Conservation (phyloP, 805 yeast species). For the Suhomyces emberorum region DNA sequence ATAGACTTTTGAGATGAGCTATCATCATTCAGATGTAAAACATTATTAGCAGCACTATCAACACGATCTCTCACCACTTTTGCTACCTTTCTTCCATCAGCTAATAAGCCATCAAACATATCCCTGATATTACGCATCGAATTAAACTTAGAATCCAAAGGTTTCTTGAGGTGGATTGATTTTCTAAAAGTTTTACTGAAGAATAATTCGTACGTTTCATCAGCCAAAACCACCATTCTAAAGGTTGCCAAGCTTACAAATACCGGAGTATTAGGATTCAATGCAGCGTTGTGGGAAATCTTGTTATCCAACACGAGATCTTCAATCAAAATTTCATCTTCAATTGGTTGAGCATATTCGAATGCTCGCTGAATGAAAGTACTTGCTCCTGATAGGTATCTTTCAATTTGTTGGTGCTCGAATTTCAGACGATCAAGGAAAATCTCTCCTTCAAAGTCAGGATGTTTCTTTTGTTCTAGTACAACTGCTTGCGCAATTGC, state of each 20-base stretch:
- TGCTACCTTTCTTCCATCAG: constrained; percentile 92
- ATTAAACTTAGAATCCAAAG: constrained; percentile 44
- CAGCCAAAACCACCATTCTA: constrained; percentile 91
- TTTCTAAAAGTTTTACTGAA: constrained; percentile 66
- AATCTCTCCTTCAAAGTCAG: constrained; percentile 42
- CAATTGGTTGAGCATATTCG: constrained; percentile 80
- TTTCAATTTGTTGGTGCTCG: constrained; percentile 62
- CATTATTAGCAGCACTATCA: constrained; percentile 50
- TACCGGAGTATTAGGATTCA: constrained; percentile 77
- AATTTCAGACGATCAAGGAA: constrained; percentile 61
- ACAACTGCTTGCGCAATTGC: constrained; percentile 68
- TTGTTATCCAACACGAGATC: constrained; percentile 36
- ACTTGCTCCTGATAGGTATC: constrained; percentile 85
- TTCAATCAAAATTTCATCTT: constrained; percentile 36
- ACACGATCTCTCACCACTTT: constrained; percentile 83
- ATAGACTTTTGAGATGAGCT: constrained; percentile 27
- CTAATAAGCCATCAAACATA: constrained; percentile 85
- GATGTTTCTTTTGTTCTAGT: constrained; percentile 50
- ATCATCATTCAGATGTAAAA: constrained; percentile 8
- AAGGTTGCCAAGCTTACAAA: constrained; percentile 80
- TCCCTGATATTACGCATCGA: constrained; percentile 66
- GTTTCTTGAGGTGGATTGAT: constrained; percentile 65
- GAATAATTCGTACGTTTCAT: constrained; percentile 85
- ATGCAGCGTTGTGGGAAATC: constrained; percentile 69
- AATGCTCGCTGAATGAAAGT: constrained; percentile 82